These are phyloP conservation scores for Neurospora intermedia DNA, from an alignment of 495 filamentous ascomycete species.

Conservation along the genomic window DNA sequence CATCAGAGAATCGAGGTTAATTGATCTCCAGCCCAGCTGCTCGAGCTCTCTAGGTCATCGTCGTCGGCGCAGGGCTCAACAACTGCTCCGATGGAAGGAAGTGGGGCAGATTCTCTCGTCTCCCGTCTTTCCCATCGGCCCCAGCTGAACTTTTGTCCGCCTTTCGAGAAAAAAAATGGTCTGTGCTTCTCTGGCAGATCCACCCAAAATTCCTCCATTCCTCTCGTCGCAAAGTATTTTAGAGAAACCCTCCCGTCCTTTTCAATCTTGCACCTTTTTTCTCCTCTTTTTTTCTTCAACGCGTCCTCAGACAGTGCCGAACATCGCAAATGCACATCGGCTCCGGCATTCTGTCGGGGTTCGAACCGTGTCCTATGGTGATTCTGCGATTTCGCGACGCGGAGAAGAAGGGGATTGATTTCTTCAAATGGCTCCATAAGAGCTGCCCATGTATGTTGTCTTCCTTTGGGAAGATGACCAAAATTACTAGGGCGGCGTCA, in stretches of 20 bases:
- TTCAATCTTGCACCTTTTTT: conserved; percentile 5
- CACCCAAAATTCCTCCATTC: background rate
- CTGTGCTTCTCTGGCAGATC: background rate
- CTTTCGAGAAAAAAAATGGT: background rate
- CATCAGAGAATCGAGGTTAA: background rate
- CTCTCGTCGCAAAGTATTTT: background rate
- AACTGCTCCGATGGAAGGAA: background rate
- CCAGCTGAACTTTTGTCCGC: background rate
- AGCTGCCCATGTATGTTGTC: conserved; percentile 66
- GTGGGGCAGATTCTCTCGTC: background rate
- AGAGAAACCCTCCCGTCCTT: background rate
- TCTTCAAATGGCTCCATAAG: conserved; percentile 64
- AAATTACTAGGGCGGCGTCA: conserved; percentile 82
- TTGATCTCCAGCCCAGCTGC: too few relatives aligned
- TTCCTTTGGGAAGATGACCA: conserved; percentile 15
- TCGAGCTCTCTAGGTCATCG: background rate
- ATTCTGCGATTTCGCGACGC: conserved; percentile 71
- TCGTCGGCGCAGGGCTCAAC: background rate
- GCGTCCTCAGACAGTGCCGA: conserved; percentile 85
- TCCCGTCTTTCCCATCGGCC: background rate
- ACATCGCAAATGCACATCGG: conserved; percentile 49
- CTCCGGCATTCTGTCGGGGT: conserved; percentile 59
- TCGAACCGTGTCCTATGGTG: conserved; percentile 55
- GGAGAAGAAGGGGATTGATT: conserved; percentile 51
- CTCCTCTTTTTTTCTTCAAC: conserved; percentile 43